Base-by-base conservation (phyloP, 345 rosid genomes). In the Arabidopsis suecica region DNA sequence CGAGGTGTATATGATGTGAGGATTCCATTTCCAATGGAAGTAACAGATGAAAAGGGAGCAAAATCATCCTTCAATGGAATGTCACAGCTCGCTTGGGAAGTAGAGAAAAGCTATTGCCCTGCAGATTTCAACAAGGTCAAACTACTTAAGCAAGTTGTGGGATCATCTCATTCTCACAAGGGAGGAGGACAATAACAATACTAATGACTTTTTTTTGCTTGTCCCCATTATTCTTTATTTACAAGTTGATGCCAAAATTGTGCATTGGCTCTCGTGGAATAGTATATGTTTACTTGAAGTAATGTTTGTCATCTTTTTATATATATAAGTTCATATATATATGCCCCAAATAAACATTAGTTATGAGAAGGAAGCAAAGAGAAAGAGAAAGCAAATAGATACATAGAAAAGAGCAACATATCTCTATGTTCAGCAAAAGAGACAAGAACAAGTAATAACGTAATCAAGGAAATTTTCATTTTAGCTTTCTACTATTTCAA, bases 51-150 rank as follows among this genome's bases (percentile, higher is more conserved):
- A 76, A 93, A 93, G 72, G 93, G 98, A 56, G 96, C 91, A 14
- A 93, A 87, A 78, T 93, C 98, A 33, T 89, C 96, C 7, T 87
- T 91, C 59, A 93, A 93, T 79, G 80, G 98, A 53, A 89, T 93
- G 98, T 91, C 98, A 30, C 96, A 93, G 65, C 83, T 83, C 10
- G 98, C 97, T 32, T 91, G 98, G 98, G 98, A 93, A 83, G 90
- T 89, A 51, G 98, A 91, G 81, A 93, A 88, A 76, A 85, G 86
- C 71, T 86, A 82, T 74, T 79, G 78, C 18, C 71, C 69, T 1
- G 81, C 85, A 0, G 85, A 85, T 54, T 86, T 89, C 69, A 12
- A 81, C 76, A 93, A 88, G 85, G 97, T 88, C 49, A 87, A 82
- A 69, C 84, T 84, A 42, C 68, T 89, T 73, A 93, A 88, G 81